phyloP scores from a whole-genome alignment of 495 filamentous ascomycete genomes.

The Penicillium tannophilum region DNA sequence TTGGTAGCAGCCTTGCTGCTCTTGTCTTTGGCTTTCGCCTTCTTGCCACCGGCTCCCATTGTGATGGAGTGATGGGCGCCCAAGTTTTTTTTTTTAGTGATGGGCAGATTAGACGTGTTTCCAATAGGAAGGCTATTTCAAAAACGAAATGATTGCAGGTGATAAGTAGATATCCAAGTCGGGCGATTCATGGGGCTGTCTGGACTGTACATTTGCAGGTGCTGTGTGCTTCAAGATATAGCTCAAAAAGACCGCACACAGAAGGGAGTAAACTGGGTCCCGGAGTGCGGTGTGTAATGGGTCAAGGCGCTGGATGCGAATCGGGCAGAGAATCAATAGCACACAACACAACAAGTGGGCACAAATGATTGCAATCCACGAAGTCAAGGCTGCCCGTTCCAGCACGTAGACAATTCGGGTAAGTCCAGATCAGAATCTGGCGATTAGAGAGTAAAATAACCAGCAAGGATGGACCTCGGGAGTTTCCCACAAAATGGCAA shows the following conservation, averaged over 20 bases:
- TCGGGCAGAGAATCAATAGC: conserved; percentile 29
- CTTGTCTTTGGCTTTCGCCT: conserved; percentile 39
- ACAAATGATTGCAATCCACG: conserved; percentile 42
- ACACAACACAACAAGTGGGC: conserved; percentile 29
- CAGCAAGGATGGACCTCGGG: background rate
- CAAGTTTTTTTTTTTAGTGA: conserved; percentile 25
- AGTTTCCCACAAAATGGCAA: conserved; percentile 1
- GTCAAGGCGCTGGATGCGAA: conserved; percentile 21
- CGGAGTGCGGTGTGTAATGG: conserved; percentile 16
- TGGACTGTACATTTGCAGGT: conserved; percentile 41
- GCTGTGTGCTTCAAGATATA: conserved; percentile 42
- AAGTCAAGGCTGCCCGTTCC: conserved; percentile 30
- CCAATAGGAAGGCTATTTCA: conserved; percentile 38
- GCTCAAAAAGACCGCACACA: conserved; percentile 28
- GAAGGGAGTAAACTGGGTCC: conserved; percentile 11
- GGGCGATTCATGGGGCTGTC: conserved; percentile 33
- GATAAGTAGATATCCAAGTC: conserved; percentile 37
- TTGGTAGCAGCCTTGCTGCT: conserved; percentile 36
- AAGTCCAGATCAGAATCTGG: conserved; percentile 29
- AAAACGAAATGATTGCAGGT: conserved; percentile 17
- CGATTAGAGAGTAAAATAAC: conserved; percentile 2
- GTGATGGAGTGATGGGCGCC: conserved; percentile 38
- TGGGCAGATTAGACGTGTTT: conserved; percentile 42
- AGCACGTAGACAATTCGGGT: conserved; percentile 30
- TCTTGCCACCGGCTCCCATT: conserved; percentile 42